phyloP scores from a whole-genome alignment of 345 rosid species.

The Draba incana region DNA sequence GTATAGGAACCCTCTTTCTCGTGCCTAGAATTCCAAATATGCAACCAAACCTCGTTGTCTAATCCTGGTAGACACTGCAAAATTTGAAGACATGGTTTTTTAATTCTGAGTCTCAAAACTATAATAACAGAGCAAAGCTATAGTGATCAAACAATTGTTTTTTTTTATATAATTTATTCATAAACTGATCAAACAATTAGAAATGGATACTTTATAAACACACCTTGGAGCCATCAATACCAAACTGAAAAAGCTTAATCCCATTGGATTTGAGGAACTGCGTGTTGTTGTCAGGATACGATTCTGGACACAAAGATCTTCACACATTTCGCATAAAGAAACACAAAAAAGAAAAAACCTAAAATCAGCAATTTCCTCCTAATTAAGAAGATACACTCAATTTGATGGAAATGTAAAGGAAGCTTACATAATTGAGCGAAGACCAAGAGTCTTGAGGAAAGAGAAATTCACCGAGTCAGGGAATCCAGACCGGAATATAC shows the following conservation, averaged over 20 bases:
- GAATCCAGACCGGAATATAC: slow-evolving; percentile 95
- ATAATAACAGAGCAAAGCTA: slow-evolving; percentile 27
- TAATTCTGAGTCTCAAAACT: background rate
- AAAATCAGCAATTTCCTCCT: slow-evolving; percentile 7
- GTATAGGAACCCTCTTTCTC: slow-evolving; percentile 40
- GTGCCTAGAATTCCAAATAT: slow-evolving; percentile 38
- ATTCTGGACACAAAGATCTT: slow-evolving; percentile 93
- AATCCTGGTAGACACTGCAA: slow-evolving; percentile 44
- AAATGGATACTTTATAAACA: background rate
- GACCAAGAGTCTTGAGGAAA: slow-evolving; percentile 81
- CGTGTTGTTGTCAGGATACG: slow-evolving; percentile 72
- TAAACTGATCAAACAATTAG: slow-evolving; percentile 12
- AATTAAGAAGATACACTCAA: background rate
- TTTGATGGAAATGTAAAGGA: background rate
- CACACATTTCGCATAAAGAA: slow-evolving; percentile 9
- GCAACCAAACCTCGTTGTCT: slow-evolving; percentile 44
- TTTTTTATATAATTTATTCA: too few species aligned
- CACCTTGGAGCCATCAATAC: slow-evolving; percentile 90
- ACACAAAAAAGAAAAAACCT: slow-evolving; percentile 13
- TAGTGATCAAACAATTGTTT: slow-evolving; percentile 10
- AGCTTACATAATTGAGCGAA: slow-evolving; percentile 92
- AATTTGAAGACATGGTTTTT: slow-evolving; percentile 7
- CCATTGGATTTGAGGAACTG: slow-evolving; percentile 82
- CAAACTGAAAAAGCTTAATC: slow-evolving; percentile 84
- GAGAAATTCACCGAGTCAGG: slow-evolving; percentile 90